phyloP scores from a whole-genome alignment of 179 eudicot genomes.

The Beta macrorhiza region DNA sequence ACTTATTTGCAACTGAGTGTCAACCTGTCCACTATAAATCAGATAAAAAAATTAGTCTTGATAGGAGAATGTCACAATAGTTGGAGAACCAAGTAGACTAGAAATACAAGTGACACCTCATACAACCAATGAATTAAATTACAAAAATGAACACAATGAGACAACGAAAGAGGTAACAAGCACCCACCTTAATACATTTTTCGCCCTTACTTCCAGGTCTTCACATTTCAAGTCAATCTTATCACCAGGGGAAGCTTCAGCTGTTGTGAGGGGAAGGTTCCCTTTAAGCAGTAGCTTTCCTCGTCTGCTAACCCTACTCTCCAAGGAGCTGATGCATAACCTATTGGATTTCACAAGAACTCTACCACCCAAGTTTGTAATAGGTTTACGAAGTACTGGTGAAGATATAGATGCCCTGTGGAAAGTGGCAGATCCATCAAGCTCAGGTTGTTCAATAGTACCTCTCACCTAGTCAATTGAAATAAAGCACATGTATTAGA shows the following conservation, averaged over 20 bases:
- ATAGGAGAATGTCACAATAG: conserved; percentile 5
- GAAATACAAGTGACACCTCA: not conserved
- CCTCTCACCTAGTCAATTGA: conserved; percentile 79
- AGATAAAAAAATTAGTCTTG: conserved; percentile 19
- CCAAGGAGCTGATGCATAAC: conserved; percentile 78
- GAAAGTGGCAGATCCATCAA: conserved; percentile 96
- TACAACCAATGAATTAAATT: not conserved
- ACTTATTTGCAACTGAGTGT: conserved; percentile 84
- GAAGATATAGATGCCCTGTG: conserved; percentile 96
- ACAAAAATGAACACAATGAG: no score
- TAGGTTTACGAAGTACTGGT: conserved; percentile 90
- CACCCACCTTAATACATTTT: conserved; percentile 76
- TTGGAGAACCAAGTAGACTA: not conserved
- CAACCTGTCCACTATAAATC: conserved; percentile 88
- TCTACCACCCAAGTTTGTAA: conserved; percentile 89
- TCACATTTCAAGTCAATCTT: conserved; percentile 96
- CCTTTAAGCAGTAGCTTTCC: conserved; percentile 92
- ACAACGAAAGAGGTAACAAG: conserved; percentile 20
- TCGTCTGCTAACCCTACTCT: conserved; percentile 90
- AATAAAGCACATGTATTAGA: conserved; percentile 28
- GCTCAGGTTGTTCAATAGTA: conserved; percentile 94
- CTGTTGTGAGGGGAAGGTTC: conserved; percentile 75
- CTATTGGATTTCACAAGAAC: conserved; percentile 88
- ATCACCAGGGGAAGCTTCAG: conserved; percentile 81
- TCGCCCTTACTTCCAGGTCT: conserved; percentile 87